Evolutionary conservation across 2,329 filamentous ascomycete species (phyloP).

Genomic region (Fusarium floridanum): DNA sequence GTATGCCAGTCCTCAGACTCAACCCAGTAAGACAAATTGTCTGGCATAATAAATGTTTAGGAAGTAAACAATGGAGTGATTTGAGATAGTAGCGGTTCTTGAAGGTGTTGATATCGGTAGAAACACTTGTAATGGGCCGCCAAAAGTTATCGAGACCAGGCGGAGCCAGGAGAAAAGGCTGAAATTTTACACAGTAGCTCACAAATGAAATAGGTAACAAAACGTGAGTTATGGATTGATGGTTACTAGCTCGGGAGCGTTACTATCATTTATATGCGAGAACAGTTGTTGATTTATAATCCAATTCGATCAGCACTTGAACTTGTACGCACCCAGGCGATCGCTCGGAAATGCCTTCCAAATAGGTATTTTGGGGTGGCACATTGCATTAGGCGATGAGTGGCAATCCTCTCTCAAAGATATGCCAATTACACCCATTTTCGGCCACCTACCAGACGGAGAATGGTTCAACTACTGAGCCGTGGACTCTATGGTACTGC

Average conservation of each 20-base stretch:
- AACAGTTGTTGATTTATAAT: not conserved
- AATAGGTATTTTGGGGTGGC: not conserved
- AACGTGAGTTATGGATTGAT: not conserved
- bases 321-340: not conserved
- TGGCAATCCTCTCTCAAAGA: not conserved
- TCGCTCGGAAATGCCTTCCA: not conserved
- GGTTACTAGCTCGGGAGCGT: not conserved
- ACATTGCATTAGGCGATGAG: not conserved
- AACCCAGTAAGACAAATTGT: not conserved
- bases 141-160: too few relatives aligned
- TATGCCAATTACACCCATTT: not conserved
- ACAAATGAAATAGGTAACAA: not conserved
- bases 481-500: too few relatives aligned
- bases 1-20: conserved; percentile 3
- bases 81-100: not conserved
- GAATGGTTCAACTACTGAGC: too few relatives aligned
- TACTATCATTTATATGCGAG: not conserved
- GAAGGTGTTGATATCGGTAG: not conserved
- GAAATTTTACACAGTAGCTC: not conserved
- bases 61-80: not conserved
- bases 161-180: not conserved
- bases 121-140: not conserved
- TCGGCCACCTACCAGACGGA: too few relatives aligned
- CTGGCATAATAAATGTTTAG: too few relatives aligned
- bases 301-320: not conserved